Base-by-base conservation (phyloP, 192 early-diverging fungal genomes). In the Podila epicladia region DNA sequence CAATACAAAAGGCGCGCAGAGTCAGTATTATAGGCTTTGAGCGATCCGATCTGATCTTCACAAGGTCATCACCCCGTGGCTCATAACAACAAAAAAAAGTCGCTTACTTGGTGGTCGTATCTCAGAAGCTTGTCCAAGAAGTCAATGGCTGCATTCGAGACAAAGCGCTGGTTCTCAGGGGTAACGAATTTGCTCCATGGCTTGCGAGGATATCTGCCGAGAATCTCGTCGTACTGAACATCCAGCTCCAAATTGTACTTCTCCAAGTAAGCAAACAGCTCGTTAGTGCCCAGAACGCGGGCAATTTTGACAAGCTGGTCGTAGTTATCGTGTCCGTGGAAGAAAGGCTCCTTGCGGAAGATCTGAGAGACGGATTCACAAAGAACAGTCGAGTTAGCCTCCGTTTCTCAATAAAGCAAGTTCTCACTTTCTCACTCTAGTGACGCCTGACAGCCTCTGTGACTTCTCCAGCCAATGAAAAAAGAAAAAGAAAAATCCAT, bases 231-330 rank as follows among this genome's bases (percentile, higher is more conserved):
- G 85, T 97, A 98, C 69, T 95, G 94, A 50, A 89, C 86, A 84
- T 96, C 94, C 66, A 98, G 88, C 71, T 92, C 91, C 80, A 99
- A 94, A 64, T 95, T 93, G 85, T 99, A 99, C 84, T 98, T 98
- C 72, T 96, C 93, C 67, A 98, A 74, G 74, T 99, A 99, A 31
- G 89, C 89, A 73, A 93, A 91, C 60, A 99, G 87, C 35, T 97
- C 96, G 73, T 99, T 97, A 31, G 98, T 99, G 7, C 98, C 98
- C 60, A 99, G 88, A 6, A 99, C 96, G 78, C 96, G 96, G 60
- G 97, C 97, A 82, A 99, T 99, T 85, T 97, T 97, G 61, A 99
- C 98, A 72, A 99, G 90, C 88, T 99, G 98, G 79, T 99, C 98
- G 84, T 96, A 94, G 84, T 99, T 99, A 87, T 98, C 96, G 76